These are phyloP conservation scores for Phytophthora multivora DNA, from an alignment of 352 stramenopile genomes.

Conservation along the genomic window DNA sequence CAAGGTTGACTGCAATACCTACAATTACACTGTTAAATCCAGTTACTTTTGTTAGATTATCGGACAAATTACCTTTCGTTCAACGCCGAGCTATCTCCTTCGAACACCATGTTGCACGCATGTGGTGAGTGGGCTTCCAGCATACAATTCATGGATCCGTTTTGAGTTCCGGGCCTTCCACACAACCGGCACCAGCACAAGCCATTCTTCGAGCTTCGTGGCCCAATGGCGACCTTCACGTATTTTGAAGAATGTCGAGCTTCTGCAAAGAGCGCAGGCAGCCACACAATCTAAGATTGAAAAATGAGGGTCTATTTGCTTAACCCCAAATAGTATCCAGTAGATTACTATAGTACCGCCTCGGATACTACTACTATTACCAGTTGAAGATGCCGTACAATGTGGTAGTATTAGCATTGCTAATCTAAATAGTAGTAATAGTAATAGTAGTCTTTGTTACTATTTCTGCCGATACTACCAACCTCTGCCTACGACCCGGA, in stretches of 20 bases:
- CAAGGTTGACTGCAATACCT: background rate
- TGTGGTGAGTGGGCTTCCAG: background rate
- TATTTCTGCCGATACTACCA: too few relatives aligned
- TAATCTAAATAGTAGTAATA: too few relatives aligned
- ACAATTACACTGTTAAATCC: background rate
- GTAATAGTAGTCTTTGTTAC: too few relatives aligned
- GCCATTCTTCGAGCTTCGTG: background rate
- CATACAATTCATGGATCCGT: constrained; percentile 8
- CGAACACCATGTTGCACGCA: constrained; percentile 1
- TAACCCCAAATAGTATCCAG: background rate
- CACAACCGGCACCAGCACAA: background rate
- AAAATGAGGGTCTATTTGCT: background rate
- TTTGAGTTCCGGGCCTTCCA: constrained; percentile 1
- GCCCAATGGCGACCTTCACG: background rate
- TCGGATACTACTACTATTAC: background rate
- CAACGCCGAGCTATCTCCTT: constrained; percentile 1
- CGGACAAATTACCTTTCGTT: background rate
- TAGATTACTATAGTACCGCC: background rate
- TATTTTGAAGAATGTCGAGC: background rate
- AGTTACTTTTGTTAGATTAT: background rate
- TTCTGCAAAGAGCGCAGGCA: background rate
- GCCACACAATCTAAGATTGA: background rate
- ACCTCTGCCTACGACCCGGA: too few relatives aligned
- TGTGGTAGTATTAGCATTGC: too few relatives aligned
- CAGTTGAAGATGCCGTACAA: too few relatives aligned